Percentiles rank a stretch among this genome's conserved stretches.
Evolutionary conservation across 1,284 basidiomycete species (phyloP).

Genomic region (Amylostereum chailletii): DNA sequence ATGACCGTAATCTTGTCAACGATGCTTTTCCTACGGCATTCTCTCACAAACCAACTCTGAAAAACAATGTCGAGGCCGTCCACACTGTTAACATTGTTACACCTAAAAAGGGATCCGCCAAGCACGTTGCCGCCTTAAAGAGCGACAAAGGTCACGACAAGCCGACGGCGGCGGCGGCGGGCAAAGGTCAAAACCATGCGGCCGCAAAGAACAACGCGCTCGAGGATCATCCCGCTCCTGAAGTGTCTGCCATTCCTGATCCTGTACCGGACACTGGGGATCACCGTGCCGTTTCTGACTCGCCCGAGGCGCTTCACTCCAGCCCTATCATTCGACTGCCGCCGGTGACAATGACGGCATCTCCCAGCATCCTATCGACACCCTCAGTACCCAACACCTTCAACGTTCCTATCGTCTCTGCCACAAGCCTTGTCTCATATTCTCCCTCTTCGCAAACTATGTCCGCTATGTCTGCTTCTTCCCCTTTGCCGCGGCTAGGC

Average conservation of each 20-base stretch:
- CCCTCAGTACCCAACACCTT: too few relatives aligned
- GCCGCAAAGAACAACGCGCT: conserved; percentile 14
- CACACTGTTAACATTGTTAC: conserved; percentile 7
- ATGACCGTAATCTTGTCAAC: too few relatives aligned
- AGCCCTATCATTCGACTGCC: not conserved
- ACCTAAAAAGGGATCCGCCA: conserved; percentile 5
- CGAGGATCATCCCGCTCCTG: conserved; percentile 16
- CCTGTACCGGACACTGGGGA: conserved; percentile 43
- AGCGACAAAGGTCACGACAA: not conserved
- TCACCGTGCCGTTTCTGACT: conserved; percentile 11
- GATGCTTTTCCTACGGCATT: not conserved
- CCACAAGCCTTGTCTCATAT: too few relatives aligned
- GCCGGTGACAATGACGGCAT: not conserved
- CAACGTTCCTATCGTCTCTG: too few relatives aligned
- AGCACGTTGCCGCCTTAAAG: not conserved
- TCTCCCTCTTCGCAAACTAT: too few relatives aligned
- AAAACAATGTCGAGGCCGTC: conserved; percentile 2
- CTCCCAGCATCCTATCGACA: not conserved
- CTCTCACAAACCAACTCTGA: not conserved
- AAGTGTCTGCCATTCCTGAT: conserved; percentile 40
- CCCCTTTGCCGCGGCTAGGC: too few relatives aligned
- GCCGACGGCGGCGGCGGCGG: conserved; percentile 2
- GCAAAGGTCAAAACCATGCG: conserved; percentile 19
- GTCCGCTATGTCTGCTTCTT: too few relatives aligned
- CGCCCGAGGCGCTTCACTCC: conserved; percentile 5